These are phyloP conservation scores for Wickerhamomyces tratensis DNA, from an alignment of 805 yeast species.

Conservation along the genomic window DNA sequence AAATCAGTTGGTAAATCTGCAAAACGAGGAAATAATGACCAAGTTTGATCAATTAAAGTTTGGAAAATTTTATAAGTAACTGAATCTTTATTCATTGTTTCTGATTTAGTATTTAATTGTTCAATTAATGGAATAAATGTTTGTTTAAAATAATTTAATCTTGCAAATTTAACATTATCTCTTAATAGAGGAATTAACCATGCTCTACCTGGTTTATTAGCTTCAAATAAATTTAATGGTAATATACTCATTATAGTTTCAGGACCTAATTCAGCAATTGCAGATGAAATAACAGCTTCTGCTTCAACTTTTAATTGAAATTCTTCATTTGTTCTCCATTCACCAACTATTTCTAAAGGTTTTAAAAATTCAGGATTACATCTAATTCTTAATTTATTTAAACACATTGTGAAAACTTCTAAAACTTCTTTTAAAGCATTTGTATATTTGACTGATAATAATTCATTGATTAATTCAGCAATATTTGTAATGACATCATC, in stretches of 20 bases:
- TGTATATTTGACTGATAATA: constrained; percentile 66
- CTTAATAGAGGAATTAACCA: constrained; percentile 90
- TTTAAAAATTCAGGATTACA: constrained; percentile 62
- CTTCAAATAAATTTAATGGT: constrained; percentile 66
- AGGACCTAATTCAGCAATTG: constrained; percentile 79
- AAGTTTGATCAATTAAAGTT: constrained; percentile 83
- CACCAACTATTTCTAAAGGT: constrained; percentile 67
- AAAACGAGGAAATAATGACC: constrained; percentile 86
- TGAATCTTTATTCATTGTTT: constrained; percentile 38
- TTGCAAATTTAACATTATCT: constrained; percentile 71
- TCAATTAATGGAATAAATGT: constrained; percentile 59
- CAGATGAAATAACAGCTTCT: constrained; percentile 72
- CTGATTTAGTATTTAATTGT: constrained; percentile 40
- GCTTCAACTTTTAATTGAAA: constrained; percentile 61
- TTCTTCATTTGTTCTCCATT: constrained; percentile 74
- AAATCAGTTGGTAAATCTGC: constrained; percentile 82
- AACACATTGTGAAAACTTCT: constrained; percentile 52
- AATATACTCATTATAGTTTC: constrained; percentile 63
- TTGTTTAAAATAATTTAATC: constrained; percentile 49
- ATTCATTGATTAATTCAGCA: constrained; percentile 44
- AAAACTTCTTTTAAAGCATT: constrained; percentile 68
- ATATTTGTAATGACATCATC: constrained; percentile 44
- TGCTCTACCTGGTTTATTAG: constrained; percentile 72
- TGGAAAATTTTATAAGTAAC: constrained; percentile 69
- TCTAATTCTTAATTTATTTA: constrained; percentile 54